phyloP scores from a whole-genome alignment of 164 flowering plant species.

The Vitis cinerea region DNA sequence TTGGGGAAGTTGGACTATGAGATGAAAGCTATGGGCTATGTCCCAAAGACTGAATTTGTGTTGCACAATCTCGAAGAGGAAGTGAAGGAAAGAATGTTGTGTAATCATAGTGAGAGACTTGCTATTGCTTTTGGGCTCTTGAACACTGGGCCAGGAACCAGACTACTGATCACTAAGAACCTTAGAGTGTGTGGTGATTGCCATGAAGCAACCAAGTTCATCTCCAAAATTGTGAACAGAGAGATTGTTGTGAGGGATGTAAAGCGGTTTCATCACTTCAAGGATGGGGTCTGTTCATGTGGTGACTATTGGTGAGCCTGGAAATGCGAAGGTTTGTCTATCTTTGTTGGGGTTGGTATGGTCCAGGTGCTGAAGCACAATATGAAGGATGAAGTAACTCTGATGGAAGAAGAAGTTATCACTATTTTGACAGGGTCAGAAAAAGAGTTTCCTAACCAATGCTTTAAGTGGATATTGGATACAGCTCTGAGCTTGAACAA shows the following conservation, averaged over 20 bases:
- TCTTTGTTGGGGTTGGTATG: no score
- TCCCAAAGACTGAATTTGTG: constrained; percentile 25
- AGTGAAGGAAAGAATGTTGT: constrained; percentile 7
- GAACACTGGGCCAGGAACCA: constrained; percentile 24
- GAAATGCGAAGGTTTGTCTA: no score
- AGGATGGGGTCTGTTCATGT: no score
- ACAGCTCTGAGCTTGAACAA: no score
- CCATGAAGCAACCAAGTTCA: constrained; percentile 28
- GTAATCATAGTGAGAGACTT: not conserved
- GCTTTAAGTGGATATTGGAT: no score
- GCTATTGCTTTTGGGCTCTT: constrained; percentile 29
- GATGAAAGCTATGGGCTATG: constrained; percentile 34
- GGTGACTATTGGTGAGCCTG: no score
- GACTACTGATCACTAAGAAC: constrained; percentile 23
- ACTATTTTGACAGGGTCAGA: no score
- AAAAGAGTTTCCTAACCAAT: no score
- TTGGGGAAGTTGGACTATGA: constrained; percentile 33
- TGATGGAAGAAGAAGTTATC: no score
- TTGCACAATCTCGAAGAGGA: constrained; percentile 28
- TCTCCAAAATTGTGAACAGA: constrained; percentile 15
- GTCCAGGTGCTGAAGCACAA: no score
- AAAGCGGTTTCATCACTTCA: not conserved
- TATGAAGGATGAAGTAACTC: no score
- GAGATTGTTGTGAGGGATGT: constrained; percentile 22
- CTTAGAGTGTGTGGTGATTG: constrained; percentile 17